Base-by-base conservation (phyloP, 805 yeast genomes). In the Wickerhamomyces kurtzmanii region DNA sequence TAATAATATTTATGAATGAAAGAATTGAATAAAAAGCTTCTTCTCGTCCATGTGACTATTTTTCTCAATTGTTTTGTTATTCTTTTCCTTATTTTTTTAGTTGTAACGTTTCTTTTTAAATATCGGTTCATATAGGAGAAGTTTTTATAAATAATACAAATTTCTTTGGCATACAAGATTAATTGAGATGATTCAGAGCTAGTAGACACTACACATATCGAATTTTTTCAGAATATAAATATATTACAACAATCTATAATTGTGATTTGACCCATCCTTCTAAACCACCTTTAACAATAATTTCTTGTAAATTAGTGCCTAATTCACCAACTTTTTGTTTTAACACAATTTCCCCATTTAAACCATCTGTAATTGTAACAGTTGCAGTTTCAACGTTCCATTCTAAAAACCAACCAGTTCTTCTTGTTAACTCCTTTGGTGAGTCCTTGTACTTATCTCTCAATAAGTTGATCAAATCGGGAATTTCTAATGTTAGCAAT, bases 191-290 rank as follows among this genome's bases (percentile, higher is more conserved):
- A n/a, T n/a, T n/a, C n/a, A n/a, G n/a, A n/a, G 21, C 11, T 19
- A 11, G 11, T n/a, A 11, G 21, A n/a, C 11, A 11, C 21, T 19
- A 11, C 15, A 16, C 14, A 17, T 13, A n/a, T 17, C 27, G 6
- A 9, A 15, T 17, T 6, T 26, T 10, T 17, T 12, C 21, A 27
- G 26, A 26, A 36, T 42, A 23, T 8, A 24, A 8, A 14, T 24
- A 9, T 10, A 24, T 14, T 9, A 24, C 11, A 15, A 8, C 15
- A 9, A 27, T 20, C 33, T 30, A 46, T 38, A 78, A 59, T 53
- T 84, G 80, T 13, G 86, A 65, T 55, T 70, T 81, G 33, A 91
- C 96, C 99, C 99, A 91, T 23, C 94, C 94, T 67, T 91, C 99
- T 33, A 91, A 72, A 32, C 99, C 99, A 27, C 98, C 98, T 53